These are phyloP conservation scores for Trypanosoma cruzi DNA, from an alignment of 208 protist species.

Conservation along the genomic window DNA sequence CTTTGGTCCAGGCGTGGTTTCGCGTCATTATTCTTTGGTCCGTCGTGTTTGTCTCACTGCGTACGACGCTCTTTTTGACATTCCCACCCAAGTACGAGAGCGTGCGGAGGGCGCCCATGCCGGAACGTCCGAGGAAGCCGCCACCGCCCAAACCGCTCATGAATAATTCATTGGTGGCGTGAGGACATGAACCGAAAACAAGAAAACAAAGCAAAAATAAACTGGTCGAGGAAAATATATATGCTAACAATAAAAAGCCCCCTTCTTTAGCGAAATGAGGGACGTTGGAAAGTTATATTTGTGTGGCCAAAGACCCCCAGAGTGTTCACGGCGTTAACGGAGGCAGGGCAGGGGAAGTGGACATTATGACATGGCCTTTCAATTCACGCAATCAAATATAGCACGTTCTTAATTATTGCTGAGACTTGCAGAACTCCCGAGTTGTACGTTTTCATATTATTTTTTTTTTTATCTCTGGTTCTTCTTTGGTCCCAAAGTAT, in stretches of 20 bases:
- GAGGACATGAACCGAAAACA: conserved; percentile 11
- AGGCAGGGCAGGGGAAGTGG: not conserved
- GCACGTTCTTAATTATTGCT: not conserved
- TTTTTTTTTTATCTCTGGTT: not conserved
- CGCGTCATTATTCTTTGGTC: conserved; percentile 90
- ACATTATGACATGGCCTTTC: not conserved
- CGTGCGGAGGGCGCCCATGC: conserved; percentile 36
- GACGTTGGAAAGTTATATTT: not conserved
- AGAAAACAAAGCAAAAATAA: not conserved
- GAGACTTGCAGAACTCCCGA: not conserved
- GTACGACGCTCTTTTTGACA: conserved; percentile 68
- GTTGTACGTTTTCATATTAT: not conserved
- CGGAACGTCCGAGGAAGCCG: conserved; percentile 56
- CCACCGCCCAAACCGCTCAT: conserved; percentile 77
- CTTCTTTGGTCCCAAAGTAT: not conserved
- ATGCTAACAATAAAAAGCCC: not conserved
- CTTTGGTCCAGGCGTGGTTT: conserved; percentile 84
- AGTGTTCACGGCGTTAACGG: not conserved
- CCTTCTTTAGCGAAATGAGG: not conserved
- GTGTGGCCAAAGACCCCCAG: not conserved
- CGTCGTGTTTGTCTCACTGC: conserved; percentile 63
- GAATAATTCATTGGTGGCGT: conserved; percentile 37
- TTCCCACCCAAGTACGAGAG: conserved; percentile 86
- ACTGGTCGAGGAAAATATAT: not conserved
- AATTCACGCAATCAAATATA: not conserved